A percentile compares a stretch with the other conserved stretches of the same genome.
These are phyloP conservation scores for Phaeophleospora eucalypticola DNA, from an alignment of 2,329 filamentous ascomycete genomes.

Conservation along the genomic window DNA sequence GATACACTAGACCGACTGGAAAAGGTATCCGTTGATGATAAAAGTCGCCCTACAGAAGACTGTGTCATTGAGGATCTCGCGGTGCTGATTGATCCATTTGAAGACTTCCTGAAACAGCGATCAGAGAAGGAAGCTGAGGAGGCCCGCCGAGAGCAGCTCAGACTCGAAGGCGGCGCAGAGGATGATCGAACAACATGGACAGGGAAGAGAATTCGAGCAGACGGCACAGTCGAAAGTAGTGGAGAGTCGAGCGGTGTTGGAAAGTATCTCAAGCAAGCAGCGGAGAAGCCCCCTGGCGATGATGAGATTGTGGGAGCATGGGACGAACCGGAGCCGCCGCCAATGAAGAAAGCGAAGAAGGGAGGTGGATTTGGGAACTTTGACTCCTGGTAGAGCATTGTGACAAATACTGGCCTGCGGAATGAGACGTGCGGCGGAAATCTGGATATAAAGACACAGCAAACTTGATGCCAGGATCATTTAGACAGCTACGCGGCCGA, in stretches of 20 bases:
- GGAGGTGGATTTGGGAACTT: constrained; percentile 85
- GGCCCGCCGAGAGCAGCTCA: constrained; percentile 60
- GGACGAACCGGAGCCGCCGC: constrained; percentile 61
- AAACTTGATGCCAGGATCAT: no score
- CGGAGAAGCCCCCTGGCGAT: constrained; percentile 37
- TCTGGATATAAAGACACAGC: no score
- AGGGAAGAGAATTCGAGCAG: constrained; percentile 75
- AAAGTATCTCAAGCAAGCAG: constrained; percentile 71
- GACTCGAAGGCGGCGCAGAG: constrained; percentile 66
- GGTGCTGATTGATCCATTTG: constrained; percentile 90
- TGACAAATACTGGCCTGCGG: no score
- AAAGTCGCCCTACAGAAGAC: constrained; percentile 72
- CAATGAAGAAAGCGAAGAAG: constrained; percentile 68
- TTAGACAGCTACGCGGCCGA: no score
- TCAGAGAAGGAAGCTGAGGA: constrained; percentile 54
- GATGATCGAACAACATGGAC: constrained; percentile 95
- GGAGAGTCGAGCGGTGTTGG: constrained; percentile 57
- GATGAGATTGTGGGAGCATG: constrained; percentile 61
- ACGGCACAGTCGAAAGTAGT: constrained; percentile 51
- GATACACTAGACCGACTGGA: constrained; percentile 70
- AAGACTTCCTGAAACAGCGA: constrained; percentile 75
- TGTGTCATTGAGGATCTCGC: constrained; percentile 78
- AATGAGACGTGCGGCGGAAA: no score
- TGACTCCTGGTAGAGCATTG: constrained; percentile 67
- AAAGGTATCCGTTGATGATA: constrained; percentile 65